These are phyloP conservation scores for Colletotrichum liriopes DNA, from an alignment of 2,329 filamentous ascomycete genomes.

Conservation along the genomic window DNA sequence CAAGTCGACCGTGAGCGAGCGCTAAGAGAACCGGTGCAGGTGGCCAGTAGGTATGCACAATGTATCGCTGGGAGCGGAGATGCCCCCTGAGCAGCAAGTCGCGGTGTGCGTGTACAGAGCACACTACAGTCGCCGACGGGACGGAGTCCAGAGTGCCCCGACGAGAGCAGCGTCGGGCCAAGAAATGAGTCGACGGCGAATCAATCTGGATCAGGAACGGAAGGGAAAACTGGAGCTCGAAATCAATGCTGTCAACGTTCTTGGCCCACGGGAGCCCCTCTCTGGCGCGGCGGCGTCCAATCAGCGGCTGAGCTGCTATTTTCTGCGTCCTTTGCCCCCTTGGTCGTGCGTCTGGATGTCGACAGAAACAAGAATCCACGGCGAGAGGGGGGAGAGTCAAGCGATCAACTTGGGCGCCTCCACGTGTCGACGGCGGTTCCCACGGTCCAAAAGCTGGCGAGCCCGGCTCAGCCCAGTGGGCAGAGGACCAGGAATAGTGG, in stretches of 20 bases:
- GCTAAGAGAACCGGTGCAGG: background rate
- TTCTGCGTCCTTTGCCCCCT: slow-evolving; percentile 25
- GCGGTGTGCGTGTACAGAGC: background rate
- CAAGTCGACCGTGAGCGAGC: background rate
- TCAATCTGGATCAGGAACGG: slow-evolving; percentile 30
- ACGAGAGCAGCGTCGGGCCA: slow-evolving; percentile 11
- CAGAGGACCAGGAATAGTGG: background rate
- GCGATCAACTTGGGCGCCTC: slow-evolving; percentile 40
- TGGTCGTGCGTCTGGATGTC: slow-evolving; percentile 18
- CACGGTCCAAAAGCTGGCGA: background rate
- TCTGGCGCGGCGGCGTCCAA: slow-evolving; percentile 11
- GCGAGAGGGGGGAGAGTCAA: slow-evolving; percentile 17
- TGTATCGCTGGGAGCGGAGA: background rate
- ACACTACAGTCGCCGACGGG: background rate
- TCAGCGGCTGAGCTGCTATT: slow-evolving; percentile 27
- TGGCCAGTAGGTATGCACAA: background rate
- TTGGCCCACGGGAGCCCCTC: background rate
- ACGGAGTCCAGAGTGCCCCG: slow-evolving; percentile 1
- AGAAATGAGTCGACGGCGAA: slow-evolving; percentile 25
- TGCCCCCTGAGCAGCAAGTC: background rate
- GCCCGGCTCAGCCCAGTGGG: slow-evolving; percentile 19
- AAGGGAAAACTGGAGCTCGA: background rate
- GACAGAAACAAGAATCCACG: slow-evolving; percentile 11
- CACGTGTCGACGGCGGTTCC: slow-evolving; percentile 39
- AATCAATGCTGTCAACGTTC: slow-evolving; percentile 13